Evolutionary conservation across 1,284 basidiomycete species (phyloP), one percentile per base, ranked within the genome.

Genomic region (Athelia psychrophila): DNA sequence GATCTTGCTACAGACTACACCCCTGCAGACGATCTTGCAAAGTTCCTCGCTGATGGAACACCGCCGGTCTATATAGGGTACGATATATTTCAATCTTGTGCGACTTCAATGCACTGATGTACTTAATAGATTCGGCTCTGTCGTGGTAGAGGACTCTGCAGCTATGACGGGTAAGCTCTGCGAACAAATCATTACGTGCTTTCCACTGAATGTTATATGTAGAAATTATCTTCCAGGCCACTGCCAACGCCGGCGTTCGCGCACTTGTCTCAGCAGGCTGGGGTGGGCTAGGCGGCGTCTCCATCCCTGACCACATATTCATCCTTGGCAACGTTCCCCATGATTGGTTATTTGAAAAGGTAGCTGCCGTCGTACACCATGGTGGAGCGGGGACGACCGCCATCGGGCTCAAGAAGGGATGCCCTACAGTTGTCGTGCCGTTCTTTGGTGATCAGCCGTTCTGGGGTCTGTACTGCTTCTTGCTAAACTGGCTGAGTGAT

Each of bases 361-460:
- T 87, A 0, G 67, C 78, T 18, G 83, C 83, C 0, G 84, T 87
- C 0, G 81, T 84, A n/a, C 85, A 88, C 61, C 85, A 88, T 58
- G 86, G 85, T 3, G 84, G 84, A 2, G 84, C 85, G 2, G 86
- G 85, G 0, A 87, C 84, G 0, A 81, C 82, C 2, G 81, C 84
- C 0, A 80, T 83, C 9, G 83, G 83, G 2, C 64, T 88, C n/a
- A 69, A 78, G 1, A 80, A 83, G 49, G 84, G 85, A 0, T 64
- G 80, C 10, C 84, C 85, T 1, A 87, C 84, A 0, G 78, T 86
- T 8, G 75, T 88, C 0, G 79, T 86, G 1, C 84, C 84, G 0
- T 87, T 84, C 69, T 88, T 88, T 62, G 86, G 85, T 1, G 86
- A 89, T 60, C 85, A 89, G 59, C 65, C 60, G 2, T 78, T 75